Evolutionary conservation across 2,329 filamentous ascomycete genomes (phyloP).

Genomic region (Alternaria consortialis): DNA sequence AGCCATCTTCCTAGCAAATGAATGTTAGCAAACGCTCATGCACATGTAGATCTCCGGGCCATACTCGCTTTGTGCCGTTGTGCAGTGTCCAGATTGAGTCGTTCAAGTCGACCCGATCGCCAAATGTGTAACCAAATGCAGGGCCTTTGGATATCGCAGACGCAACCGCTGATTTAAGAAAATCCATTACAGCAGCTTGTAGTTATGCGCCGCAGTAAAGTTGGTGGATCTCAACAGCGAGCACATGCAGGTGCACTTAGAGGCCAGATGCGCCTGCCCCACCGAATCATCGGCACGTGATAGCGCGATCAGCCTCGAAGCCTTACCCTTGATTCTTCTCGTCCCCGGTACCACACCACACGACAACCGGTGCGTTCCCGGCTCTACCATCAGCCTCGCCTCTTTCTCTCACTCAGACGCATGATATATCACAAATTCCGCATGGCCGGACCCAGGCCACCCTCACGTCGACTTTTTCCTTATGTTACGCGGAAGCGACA

Average conservation of each 20-base stretch:
- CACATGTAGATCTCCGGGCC: constrained; percentile 30
- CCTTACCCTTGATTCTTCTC: not conserved
- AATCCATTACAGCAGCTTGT: constrained; percentile 75
- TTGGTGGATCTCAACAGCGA: not conserved
- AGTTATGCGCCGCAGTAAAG: not conserved
- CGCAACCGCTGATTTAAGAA: constrained; percentile 95
- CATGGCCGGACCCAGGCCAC: constrained; percentile 4
- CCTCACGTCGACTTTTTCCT: not conserved
- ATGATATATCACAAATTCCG: not conserved
- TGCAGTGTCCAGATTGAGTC: constrained; percentile 96
- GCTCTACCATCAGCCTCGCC: not conserved
- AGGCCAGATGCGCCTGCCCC: constrained; percentile 19
- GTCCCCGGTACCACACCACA: not conserved
- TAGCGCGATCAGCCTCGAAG: not conserved
- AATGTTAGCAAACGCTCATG: constrained; percentile 30
- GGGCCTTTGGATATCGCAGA: constrained; percentile 96
- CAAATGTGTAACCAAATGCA: constrained; percentile 90
- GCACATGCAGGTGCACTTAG: constrained; percentile 9
- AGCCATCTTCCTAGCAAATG: constrained; percentile 80
- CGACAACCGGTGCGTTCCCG: not conserved
- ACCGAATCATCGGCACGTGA: constrained; percentile 9
- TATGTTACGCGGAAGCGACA: constrained; percentile 9
- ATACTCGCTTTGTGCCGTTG: constrained; percentile 90
- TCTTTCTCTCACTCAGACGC: not conserved
- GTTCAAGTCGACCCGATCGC: constrained; percentile 89